Evolutionary conservation across 495 filamentous ascomycete species (phyloP).

Genomic region (Talaromyces borbonicus): DNA sequence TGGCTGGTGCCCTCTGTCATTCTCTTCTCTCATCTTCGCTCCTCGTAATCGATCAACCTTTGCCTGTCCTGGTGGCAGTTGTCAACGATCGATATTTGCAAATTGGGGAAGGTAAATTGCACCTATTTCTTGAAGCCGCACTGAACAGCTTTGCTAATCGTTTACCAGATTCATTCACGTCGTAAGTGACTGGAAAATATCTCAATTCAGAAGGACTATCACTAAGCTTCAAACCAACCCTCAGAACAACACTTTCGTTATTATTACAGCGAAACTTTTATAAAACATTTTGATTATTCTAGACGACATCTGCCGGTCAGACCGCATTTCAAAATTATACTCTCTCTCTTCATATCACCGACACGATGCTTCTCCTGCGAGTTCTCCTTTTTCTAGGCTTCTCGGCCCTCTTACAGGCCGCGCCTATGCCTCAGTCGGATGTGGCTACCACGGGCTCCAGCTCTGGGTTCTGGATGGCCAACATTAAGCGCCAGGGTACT

Average conservation of each 20-base stretch:
- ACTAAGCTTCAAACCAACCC: background rate
- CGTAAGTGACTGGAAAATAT: background rate
- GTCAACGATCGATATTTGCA: background rate
- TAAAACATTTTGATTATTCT: background rate
- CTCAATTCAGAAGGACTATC: too few species aligned
- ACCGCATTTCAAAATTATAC: background rate
- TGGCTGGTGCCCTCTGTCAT: slow-evolving; percentile 4
- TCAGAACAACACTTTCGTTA: background rate
- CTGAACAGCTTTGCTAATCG: background rate
- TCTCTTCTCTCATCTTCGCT: background rate
- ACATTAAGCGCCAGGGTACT: slow-evolving; percentile 59
- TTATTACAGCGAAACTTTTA: background rate
- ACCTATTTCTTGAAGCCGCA: background rate
- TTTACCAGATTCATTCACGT: background rate
- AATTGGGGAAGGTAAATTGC: background rate
- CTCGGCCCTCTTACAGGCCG: slow-evolving; percentile 30
- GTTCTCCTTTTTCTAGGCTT: slow-evolving; percentile 29
- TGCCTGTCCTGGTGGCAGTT: slow-evolving; percentile 1
- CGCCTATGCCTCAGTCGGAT: slow-evolving; percentile 26
- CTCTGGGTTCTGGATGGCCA: slow-evolving; percentile 59
- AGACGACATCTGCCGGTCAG: slow-evolving; percentile 4
- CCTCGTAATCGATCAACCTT: too few species aligned
- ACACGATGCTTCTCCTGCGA: slow-evolving; percentile 11
- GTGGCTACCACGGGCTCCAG: slow-evolving; percentile 5
- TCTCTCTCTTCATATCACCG: slow-evolving; percentile 9